Evolutionary conservation across 345 rosid species (phyloP), one percentile per base, ranked within the genome.

Genomic region (Gossypium turneri): DNA sequence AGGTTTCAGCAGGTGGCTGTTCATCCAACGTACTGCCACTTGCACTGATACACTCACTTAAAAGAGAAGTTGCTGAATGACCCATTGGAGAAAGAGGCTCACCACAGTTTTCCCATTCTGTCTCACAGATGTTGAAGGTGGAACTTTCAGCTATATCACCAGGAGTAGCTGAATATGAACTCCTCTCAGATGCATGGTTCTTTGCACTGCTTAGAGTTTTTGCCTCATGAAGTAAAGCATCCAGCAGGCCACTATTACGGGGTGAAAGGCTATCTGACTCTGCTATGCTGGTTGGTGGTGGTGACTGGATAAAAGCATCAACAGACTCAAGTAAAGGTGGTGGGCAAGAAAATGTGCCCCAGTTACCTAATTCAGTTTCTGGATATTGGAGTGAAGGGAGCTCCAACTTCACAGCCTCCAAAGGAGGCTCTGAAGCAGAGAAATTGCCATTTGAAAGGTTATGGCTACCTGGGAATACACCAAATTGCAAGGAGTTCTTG

Each of bases 371-470:
- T 76, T 88, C 88, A 75, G 85, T 79, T 82, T 92, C 98, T 77
- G 92, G 73, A 91, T 88, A 88, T 95, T 95, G 98, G 99, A 95
- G 93, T 93, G 99, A 95, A 95, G 98, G 99, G 99, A 95, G 98
- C 98, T 95, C 99, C 92, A 85, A 85, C 99, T 95, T 95, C 98
- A 90, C 80, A 79, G 93, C 87, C 92, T 82, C 93, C 16, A 83
- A 77, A 27, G 63, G 25, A 77, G 94, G 90, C 90, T 83, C 90
- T 73, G 96, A 95, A 95, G 98, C 81, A 85, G 91, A 85, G 91
- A 88, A 85, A 81, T 84, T 79, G 90, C 95, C 95, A 88, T 89
- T 87, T 82, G 87, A 81, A 83, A 87, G 84, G 93, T 90, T 76
- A 81, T 90, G 97, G 92, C 94, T 66, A 79, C 90, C 88, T 73